Evolutionary conservation across 345 rosid genomes (phyloP).

Genomic region (Acer negundo): DNA sequence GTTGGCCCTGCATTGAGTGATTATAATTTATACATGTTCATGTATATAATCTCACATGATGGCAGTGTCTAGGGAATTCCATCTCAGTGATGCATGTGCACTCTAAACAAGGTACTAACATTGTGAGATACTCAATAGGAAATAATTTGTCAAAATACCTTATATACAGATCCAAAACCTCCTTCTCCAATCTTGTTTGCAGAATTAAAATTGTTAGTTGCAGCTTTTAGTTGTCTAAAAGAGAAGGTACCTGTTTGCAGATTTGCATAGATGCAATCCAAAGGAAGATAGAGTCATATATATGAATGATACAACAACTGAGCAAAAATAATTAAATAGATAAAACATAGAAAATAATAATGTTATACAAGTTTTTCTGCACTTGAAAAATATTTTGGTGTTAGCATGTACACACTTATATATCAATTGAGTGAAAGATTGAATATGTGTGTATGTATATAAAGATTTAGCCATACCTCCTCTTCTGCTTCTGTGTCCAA

Average conservation of each 20-base stretch:
- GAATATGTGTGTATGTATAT: background rate
- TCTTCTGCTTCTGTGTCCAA: background rate
- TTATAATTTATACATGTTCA: conserved; percentile 42
- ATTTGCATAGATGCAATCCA: background rate
- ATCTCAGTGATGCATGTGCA: background rate
- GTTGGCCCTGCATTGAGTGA: conserved; percentile 30
- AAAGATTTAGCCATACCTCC: conserved; percentile 22
- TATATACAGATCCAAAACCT: conserved; percentile 53
- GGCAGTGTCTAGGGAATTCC: background rate
- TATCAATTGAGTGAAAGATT: background rate
- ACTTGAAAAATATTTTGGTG: no score
- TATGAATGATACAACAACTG: background rate
- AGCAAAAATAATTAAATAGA: background rate
- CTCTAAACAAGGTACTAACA: background rate
- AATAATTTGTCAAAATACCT: conserved; percentile 23
- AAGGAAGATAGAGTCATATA: background rate
- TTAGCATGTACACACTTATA: background rate
- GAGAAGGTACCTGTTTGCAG: conserved; percentile 40
- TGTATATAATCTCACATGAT: conserved; percentile 3
- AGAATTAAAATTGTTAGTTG: conserved; percentile 37
- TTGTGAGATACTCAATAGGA: no score
- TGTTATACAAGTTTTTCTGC: no score
- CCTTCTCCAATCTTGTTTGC: conserved; percentile 53
- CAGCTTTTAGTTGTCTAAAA: conserved; percentile 43
- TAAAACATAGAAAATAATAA: background rate